Conservation (phyloP, 805 yeast genomes). For the Brettanomyces naardenensis region DNA sequence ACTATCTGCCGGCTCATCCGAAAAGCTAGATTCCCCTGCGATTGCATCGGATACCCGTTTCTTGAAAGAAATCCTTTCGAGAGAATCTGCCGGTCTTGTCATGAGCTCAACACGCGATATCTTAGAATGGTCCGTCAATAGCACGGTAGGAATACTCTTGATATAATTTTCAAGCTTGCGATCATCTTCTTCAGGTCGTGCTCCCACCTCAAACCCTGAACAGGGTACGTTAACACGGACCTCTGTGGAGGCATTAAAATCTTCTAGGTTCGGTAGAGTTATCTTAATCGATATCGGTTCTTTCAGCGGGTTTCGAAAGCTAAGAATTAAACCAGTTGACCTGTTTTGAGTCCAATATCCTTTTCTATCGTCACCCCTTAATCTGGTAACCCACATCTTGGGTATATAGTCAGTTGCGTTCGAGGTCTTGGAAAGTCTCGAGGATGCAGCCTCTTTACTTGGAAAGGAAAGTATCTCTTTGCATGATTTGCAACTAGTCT, state of each 20-base stretch:
- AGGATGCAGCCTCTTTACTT: background rate
- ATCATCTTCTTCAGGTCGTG: background rate
- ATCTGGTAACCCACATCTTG: background rate
- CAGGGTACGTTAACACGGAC: conserved; percentile 14
- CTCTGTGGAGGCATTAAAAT: background rate
- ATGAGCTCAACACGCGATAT: conserved; percentile 24
- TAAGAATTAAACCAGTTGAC: background rate
- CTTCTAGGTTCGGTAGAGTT: conserved; percentile 10
- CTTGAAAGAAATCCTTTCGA: conserved; percentile 8
- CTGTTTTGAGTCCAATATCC: background rate
- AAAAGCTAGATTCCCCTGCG: conserved; percentile 1
- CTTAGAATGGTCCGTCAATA: conserved; percentile 20
- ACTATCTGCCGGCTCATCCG: conserved; percentile 15
- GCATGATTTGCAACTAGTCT: conserved; percentile 1
- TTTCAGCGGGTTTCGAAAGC: conserved; percentile 11
- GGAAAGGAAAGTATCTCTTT: background rate
- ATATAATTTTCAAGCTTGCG: conserved; percentile 10
- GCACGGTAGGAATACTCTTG: conserved; percentile 23
- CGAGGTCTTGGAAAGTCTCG: background rate
- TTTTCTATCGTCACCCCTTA: background rate
- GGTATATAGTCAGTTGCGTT: conserved; percentile 1
- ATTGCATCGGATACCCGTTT: too few relatives aligned
- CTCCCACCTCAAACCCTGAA: conserved; percentile 10
- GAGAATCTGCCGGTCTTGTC: conserved; percentile 13
- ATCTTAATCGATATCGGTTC: conserved; percentile 8